Evolutionary conservation across 108 stramenopile genomes (phyloP).

Genomic region (Mayamaea pseudoterrestris): DNA sequence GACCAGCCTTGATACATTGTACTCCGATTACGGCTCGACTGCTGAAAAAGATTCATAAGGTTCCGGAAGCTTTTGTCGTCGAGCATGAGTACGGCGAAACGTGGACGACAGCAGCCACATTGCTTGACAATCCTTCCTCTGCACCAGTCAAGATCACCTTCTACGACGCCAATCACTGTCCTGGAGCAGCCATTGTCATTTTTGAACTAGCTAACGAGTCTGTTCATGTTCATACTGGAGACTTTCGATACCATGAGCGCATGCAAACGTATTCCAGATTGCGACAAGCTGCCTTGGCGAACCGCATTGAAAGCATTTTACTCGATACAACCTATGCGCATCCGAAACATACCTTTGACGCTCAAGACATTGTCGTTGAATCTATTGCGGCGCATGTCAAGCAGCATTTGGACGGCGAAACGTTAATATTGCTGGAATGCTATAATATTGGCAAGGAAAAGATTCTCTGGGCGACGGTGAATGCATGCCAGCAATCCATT

Average conservation of each 20-base stretch:
- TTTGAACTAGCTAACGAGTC: conserved; percentile 22
- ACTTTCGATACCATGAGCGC: conserved; percentile 43
- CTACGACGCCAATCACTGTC: conserved; percentile 64
- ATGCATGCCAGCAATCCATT: conserved; percentile 18
- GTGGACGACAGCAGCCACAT: conserved; percentile 1
- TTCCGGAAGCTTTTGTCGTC: conserved; percentile 23
- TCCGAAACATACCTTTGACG: conserved; percentile 44
- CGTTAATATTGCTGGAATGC: conserved; percentile 45
- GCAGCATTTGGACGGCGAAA: conserved; percentile 17
- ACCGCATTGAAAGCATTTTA: conserved; percentile 30
- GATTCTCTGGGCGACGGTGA: conserved; percentile 33
- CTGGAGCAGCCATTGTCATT: conserved; percentile 49
- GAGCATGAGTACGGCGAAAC: conserved; percentile 38
- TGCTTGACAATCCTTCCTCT: neutral
- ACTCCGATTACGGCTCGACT: conserved; percentile 39
- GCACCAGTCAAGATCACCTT: conserved; percentile 32
- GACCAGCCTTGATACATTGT: conserved; percentile 53
- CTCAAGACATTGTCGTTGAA: conserved; percentile 42
- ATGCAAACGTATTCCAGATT: conserved; percentile 42
- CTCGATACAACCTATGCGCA: conserved; percentile 60
- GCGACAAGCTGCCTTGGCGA: conserved; percentile 11
- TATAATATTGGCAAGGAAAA: conserved; percentile 68
- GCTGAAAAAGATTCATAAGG: conserved; percentile 27
- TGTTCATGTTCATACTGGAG: conserved; percentile 51
- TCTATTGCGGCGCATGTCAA: conserved; percentile 20